Percentiles rank a stretch among this genome's conserved stretches.
These are phyloP conservation scores for Pleoardoris graminearum DNA, from an alignment of 2,329 filamentous ascomycete genomes.

Conservation along the genomic window DNA sequence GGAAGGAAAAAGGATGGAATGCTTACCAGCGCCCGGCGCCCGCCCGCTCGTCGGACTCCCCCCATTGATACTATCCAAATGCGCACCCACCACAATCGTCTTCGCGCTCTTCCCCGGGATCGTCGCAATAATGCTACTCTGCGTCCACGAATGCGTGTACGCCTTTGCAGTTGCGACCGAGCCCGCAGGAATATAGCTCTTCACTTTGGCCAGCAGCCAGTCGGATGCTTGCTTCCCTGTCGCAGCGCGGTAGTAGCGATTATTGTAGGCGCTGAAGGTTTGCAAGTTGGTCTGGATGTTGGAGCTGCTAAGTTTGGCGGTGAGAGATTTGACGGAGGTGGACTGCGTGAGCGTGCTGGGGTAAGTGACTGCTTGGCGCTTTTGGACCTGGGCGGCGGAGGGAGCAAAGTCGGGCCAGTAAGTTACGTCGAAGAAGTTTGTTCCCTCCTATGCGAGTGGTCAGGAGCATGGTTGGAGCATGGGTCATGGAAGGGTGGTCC, in stretches of 20 bases:
- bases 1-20: neutral
- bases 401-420: slow-evolving; percentile 7
- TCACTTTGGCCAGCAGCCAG: slow-evolving; percentile 79
- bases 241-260: slow-evolving; percentile 10
- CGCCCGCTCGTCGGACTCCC: slow-evolving; percentile 67
- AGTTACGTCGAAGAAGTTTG: slow-evolving; percentile 14
- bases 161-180: slow-evolving; percentile 68
- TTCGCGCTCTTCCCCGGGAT: slow-evolving; percentile 81
- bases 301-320: neutral
- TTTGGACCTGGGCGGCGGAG: neutral
- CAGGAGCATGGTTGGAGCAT: neutral
- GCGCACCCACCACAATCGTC: slow-evolving; percentile 86
- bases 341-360: slow-evolving; percentile 8
- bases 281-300: slow-evolving; percentile 11
- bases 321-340: slow-evolving; percentile 3
- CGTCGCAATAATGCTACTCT: slow-evolving; percentile 85
- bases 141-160: slow-evolving; percentile 81
- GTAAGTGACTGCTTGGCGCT: slow-evolving; percentile 8
- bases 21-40: slow-evolving; percentile 3
- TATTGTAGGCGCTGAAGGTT: slow-evolving; percentile 10
- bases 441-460: neutral
- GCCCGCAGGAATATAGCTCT: slow-evolving; percentile 70
- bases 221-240: slow-evolving; percentile 76
- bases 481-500: slow-evolving; percentile 27
- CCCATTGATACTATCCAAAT: slow-evolving; percentile 92